phyloP scores from a whole-genome alignment of 2,329 filamentous ascomycete genomes.

The Arthrobotrys megalospora region DNA sequence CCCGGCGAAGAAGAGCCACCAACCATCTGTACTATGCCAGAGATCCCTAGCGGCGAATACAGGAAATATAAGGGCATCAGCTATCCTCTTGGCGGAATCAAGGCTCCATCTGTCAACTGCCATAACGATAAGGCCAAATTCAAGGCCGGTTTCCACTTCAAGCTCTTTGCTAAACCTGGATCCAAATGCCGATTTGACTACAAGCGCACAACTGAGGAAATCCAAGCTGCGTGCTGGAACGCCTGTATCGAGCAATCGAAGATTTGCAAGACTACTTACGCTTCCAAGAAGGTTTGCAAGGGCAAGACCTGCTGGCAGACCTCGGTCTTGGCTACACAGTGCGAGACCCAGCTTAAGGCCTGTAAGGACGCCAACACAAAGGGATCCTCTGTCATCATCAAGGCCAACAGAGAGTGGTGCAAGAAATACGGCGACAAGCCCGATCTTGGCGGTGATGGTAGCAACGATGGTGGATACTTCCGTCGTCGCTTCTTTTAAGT shows the following conservation, averaged over 20 bases:
- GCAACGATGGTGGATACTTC: background rate
- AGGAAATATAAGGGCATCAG: background rate
- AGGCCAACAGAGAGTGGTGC: background rate
- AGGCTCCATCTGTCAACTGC: constrained; percentile 5
- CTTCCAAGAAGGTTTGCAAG: constrained; percentile 19
- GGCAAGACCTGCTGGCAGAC: constrained; percentile 3
- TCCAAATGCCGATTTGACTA: constrained; percentile 24
- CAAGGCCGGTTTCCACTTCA: constrained; percentile 21
- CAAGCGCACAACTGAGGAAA: constrained; percentile 10
- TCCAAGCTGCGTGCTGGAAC: constrained; percentile 16
- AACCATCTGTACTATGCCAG: constrained; percentile 9
- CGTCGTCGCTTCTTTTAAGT: background rate
- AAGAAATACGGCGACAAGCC: constrained; percentile 3
- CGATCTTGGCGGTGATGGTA: background rate
- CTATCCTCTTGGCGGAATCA: constrained; percentile 11
- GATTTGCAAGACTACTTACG: constrained; percentile 5
- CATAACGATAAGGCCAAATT: constrained; percentile 9
- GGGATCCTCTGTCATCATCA: background rate
- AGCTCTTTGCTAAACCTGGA: background rate
- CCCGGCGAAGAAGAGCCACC: background rate
- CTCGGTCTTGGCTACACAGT: constrained; percentile 1
- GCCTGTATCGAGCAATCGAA: constrained; percentile 28
- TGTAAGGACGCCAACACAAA: constrained; percentile 17
- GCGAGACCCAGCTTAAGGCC: constrained; percentile 5
- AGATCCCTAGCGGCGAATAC: background rate